Evolutionary conservation across 2,329 filamentous ascomycete species (phyloP).

Genomic region (Pseudogymnoascus sp.): DNA sequence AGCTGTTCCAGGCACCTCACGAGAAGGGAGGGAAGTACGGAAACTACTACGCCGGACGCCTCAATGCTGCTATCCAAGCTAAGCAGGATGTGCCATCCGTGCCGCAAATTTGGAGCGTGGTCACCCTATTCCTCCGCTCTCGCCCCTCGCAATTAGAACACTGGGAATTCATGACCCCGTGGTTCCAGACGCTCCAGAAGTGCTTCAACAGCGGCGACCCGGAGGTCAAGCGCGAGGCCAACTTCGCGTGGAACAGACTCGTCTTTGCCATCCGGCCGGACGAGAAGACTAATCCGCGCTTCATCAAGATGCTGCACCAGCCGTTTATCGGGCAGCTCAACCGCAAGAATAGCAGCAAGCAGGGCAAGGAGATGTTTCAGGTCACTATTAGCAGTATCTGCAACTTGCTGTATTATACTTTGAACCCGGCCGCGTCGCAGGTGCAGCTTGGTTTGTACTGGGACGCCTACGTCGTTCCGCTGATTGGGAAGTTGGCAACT

Average conservation of each 20-base stretch:
- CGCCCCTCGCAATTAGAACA: constrained; percentile 47
- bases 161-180: constrained; percentile 67
- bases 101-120: constrained; percentile 80
- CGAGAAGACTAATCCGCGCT: constrained; percentile 43
- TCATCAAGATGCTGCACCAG: constrained; percentile 57
- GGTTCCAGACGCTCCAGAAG: constrained; percentile 69
- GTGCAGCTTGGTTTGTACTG: constrained; percentile 68
- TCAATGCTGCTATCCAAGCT: constrained; percentile 60
- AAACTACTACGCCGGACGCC: constrained; percentile 56
- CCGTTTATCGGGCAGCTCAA: constrained; percentile 63
- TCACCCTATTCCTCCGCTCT: constrained; percentile 66
- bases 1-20: constrained; percentile 51
- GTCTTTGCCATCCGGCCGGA: constrained; percentile 65
- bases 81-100: constrained; percentile 57
- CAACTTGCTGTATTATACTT: constrained; percentile 73
- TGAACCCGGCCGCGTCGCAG: constrained; percentile 59
- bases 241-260: constrained; percentile 78
- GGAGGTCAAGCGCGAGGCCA: constrained; percentile 64
- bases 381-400: constrained; percentile 62
- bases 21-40: constrained; percentile 52
- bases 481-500: constrained; percentile 48
- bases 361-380: constrained; percentile 48
- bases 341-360: constrained; percentile 50
- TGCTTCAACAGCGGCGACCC: constrained; percentile 76
- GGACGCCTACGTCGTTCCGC: constrained; percentile 61